A percentile compares a stretch with the other conserved stretches of the same genome.
Evolutionary conservation across 352 stramenopile genomes (phyloP).

Genomic region (Pythium grandisporangium): DNA sequence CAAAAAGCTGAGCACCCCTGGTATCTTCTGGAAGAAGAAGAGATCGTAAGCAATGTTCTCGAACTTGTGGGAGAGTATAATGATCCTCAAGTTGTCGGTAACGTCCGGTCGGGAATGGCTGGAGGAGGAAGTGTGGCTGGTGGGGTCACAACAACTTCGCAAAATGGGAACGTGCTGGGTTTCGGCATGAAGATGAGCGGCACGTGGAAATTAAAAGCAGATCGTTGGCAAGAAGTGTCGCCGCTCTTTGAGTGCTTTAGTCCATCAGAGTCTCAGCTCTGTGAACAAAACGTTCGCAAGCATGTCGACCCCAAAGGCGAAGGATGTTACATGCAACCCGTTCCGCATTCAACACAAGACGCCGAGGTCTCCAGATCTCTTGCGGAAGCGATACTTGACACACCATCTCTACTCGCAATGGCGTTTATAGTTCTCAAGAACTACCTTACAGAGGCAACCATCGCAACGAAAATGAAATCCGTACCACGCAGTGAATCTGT

Average conservation of each 20-base stretch:
- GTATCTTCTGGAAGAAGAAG: slow-evolving; percentile 60
- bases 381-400: too few species aligned
- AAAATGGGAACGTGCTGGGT: slow-evolving; percentile 10
- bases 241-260: slow-evolving; percentile 73
- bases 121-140: slow-evolving; percentile 1
- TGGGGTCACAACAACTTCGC: slow-evolving; percentile 7
- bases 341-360: too few species aligned
- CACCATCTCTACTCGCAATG: slow-evolving; percentile 28
- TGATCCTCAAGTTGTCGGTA: too few species aligned
- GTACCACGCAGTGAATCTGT: too few species aligned
- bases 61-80: slow-evolving; percentile 53
- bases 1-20: slow-evolving; percentile 37
- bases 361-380: too few species aligned
- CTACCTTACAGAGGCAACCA: too few species aligned
- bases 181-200: slow-evolving; percentile 68
- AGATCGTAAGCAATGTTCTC: slow-evolving; percentile 62
- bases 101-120: too few species aligned
- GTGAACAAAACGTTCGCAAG: slow-evolving; percentile 65
- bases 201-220: slow-evolving; percentile 47
- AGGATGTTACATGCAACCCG: too few species aligned
- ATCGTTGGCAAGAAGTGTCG: slow-evolving; percentile 46
- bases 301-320: too few species aligned
- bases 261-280: slow-evolving; percentile 56
- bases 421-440: slow-evolving; percentile 37
- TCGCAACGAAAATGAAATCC: too few species aligned